Evolutionary conservation across 2,329 filamentous ascomycete species (phyloP).

Genomic region (Stagonosporopsis vannaccii): DNA sequence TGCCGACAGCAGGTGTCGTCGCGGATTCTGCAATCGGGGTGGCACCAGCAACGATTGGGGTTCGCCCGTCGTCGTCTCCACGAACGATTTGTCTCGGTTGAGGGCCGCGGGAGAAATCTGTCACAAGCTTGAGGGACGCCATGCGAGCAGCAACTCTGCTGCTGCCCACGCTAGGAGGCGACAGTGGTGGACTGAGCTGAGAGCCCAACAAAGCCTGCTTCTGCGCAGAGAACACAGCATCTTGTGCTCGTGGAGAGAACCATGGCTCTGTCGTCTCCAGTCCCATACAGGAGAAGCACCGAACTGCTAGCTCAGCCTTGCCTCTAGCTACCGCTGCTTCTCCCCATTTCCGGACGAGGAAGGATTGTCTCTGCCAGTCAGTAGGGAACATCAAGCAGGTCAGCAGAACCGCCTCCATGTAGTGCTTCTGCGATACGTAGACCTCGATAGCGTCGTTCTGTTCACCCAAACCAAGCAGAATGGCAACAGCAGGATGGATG

Average conservation of each 20-base stretch:
- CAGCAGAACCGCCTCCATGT: constrained; percentile 90
- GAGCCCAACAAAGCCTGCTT: constrained; percentile 60
- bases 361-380: constrained; percentile 90
- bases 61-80: constrained; percentile 66
- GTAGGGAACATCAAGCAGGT: constrained; percentile 81
- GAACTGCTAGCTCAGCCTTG: constrained; percentile 87
- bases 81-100: constrained; percentile 68
- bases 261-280: constrained; percentile 85
- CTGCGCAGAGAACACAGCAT: constrained; percentile 64
- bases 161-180: constrained; percentile 68
- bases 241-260: constrained; percentile 81
- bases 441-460: constrained; percentile 95
- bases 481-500: constrained; percentile 88
- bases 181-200: constrained; percentile 72
- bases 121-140: constrained; percentile 88
- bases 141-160: constrained; percentile 73
- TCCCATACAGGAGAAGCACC: constrained; percentile 91
- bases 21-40: constrained; percentile 81
- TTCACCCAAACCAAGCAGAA: constrained; percentile 91
- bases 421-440: constrained; percentile 89
- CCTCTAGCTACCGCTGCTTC: constrained; percentile 87
- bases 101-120: constrained; percentile 71
- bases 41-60: constrained; percentile 79
- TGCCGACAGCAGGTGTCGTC: constrained; percentile 68
- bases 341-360: constrained; percentile 92